Percentiles rank a stretch among this genome's conserved stretches.
These are phyloP conservation scores for Tillandsia leiboldiana DNA, from an alignment of 176 grass and related monocot species.

Conservation along the genomic window DNA sequence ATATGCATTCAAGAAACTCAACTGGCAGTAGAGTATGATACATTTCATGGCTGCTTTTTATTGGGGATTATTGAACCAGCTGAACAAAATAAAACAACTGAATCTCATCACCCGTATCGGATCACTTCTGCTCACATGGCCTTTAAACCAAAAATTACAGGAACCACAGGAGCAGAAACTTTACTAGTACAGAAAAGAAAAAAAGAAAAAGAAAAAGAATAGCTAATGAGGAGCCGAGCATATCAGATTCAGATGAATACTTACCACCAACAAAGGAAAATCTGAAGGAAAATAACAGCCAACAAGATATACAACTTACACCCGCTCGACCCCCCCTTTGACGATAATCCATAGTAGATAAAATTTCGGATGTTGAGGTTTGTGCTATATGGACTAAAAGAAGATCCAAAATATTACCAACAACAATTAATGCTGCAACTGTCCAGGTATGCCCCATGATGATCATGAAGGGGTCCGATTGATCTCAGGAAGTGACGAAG, in stretches of 20 bases:
- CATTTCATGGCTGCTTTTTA: slow-evolving; percentile 25
- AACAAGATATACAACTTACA: slow-evolving; percentile 26
- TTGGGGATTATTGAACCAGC: slow-evolving; percentile 15
- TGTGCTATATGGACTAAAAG: background rate
- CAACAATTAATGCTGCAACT: slow-evolving; percentile 28
- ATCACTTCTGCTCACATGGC: slow-evolving; percentile 54
- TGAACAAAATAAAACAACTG: slow-evolving; percentile 29
- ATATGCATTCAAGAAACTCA: too few species aligned
- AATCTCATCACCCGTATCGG: slow-evolving; percentile 34
- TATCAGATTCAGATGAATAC: slow-evolving; percentile 45
- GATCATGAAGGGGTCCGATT: slow-evolving; percentile 52
- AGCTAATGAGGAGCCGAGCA: slow-evolving; percentile 34
- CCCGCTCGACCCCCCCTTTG: background rate
- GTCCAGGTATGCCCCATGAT: slow-evolving; percentile 52
- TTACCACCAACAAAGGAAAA: slow-evolving; percentile 40
- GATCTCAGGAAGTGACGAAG: slow-evolving; percentile 42
- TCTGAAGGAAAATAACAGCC: slow-evolving; percentile 26
- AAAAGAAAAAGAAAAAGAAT: slow-evolving; percentile 44
- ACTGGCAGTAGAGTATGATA: too few species aligned
- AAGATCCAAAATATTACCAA: slow-evolving; percentile 18
- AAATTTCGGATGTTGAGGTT: background rate
- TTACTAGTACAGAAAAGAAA: background rate
- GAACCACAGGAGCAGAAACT: slow-evolving; percentile 80
- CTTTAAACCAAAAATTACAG: slow-evolving; percentile 99
- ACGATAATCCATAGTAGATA: background rate